Evolutionary conservation across 83 land plant species (phyloP).

Genomic region (Diphasiastrum complanatum): DNA sequence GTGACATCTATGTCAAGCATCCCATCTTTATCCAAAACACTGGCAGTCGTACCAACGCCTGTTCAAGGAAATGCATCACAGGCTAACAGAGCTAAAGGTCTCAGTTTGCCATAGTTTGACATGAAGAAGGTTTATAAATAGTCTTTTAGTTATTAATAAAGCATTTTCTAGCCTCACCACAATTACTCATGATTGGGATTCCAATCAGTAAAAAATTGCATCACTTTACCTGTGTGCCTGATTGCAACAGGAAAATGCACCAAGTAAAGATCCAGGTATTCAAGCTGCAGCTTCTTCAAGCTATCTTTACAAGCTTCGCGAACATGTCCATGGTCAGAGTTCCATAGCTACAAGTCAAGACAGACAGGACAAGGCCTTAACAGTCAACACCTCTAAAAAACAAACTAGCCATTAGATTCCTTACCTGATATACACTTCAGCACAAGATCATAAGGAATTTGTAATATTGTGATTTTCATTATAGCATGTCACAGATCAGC

Average conservation of each 20-base stretch:
- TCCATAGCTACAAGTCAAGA: slow-evolving; percentile 63
- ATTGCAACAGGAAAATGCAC: slow-evolving; percentile 92
- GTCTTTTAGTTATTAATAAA: no score
- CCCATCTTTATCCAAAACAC: slow-evolving; percentile 76
- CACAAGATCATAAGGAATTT: not conserved
- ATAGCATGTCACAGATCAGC: no score
- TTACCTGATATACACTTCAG: not conserved
- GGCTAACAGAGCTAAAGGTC: no score
- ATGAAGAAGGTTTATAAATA: no score
- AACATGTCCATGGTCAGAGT: slow-evolving; percentile 94
- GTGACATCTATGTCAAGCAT: slow-evolving; percentile 88
- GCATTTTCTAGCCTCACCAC: no score
- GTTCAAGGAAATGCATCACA: not conserved
- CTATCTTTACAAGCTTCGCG: slow-evolving; percentile 94
- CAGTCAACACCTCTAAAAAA: not conserved
- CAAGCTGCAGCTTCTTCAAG: slow-evolving; percentile 81
- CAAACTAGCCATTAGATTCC: not conserved
- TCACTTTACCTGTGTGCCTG: slow-evolving; percentile 68
- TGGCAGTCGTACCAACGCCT: slow-evolving; percentile 88
- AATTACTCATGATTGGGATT: no score
- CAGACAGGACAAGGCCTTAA: not conserved
- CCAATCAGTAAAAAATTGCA: not conserved
- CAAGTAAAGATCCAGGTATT: slow-evolving; percentile 87
- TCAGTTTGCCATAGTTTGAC: no score
- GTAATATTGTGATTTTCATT: no score